Evolutionary conservation across 306 rosid species (phyloP), one percentile per base, ranked within the genome.

Genomic region (Biancaea sappan): DNA sequence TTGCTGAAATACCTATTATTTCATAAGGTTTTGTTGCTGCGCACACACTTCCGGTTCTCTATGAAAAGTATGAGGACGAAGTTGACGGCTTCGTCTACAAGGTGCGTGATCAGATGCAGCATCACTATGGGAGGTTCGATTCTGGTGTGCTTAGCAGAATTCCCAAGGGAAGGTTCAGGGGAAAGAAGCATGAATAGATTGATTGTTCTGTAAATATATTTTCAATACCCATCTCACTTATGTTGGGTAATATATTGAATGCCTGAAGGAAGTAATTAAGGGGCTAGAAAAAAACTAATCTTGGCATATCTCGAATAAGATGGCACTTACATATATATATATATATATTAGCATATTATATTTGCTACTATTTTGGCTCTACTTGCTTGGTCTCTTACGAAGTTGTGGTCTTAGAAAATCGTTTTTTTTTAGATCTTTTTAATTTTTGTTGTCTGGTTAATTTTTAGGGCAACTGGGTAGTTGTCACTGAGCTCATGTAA

Each of bases 1-100:
- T 67, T 62, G 43, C 68, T 79, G 74, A 69, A 38, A 10, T 19
- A 52, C 50, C 2, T 67, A 2, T 59, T 76, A 37, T 79, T 51
- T 64, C 41, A 2, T 0, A 66, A 93, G 98, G 97, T 77, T 86
- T 94, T 60, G 84, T 89, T 53, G 97, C 85, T n/a, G 92, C 92
- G 18, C 94, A 94, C 82, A 91, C 92, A 14, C 86, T 94, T 22
- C 98, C 98, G 53, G 83, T 91, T 61, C 77, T 94, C 35, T 94
- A 94, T 34, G 97, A 94, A 83, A 91, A 66, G 76, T 82, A 94
- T 2, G 97, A 89, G 9, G 92, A 85, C 70, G 84, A 91, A 79
- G 81, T 94, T 32, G 98, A 94, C 79, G 60, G 24, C 83, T 86
- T 88, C 34, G 90, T 79, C 12, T 73, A 61, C 87, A 72, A 71